Evolutionary conservation across 2,329 filamentous ascomycete species (phyloP).

Genomic region (Penicillium sp.): DNA sequence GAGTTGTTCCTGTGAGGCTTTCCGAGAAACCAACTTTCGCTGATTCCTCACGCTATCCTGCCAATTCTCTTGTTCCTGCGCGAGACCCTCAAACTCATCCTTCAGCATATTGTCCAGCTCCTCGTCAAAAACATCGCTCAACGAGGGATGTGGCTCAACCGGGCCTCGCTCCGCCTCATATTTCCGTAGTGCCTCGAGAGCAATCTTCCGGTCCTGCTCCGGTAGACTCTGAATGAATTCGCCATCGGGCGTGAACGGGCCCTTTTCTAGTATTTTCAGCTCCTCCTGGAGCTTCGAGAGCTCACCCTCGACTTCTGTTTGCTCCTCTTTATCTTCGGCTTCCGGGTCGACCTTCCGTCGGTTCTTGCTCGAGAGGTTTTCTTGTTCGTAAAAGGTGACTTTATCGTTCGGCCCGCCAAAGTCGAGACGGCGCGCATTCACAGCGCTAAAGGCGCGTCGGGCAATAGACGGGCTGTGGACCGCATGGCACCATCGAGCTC

Average conservation of each 20-base stretch:
- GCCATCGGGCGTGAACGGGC: constrained; percentile 47
- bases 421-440: constrained; percentile 32
- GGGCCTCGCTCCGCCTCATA: constrained; percentile 41
- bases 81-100: constrained; percentile 40
- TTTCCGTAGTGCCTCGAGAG: constrained; percentile 45
- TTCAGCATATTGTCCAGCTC: constrained; percentile 45
- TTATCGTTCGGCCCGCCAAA: constrained; percentile 44
- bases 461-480: constrained; percentile 35
- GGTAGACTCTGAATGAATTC: constrained; percentile 46
- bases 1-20: constrained; percentile 36
- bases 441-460: constrained; percentile 35
- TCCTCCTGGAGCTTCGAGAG: constrained; percentile 44
- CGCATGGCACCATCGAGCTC: constrained; percentile 47
- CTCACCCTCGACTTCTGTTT: constrained; percentile 39
- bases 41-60: constrained; percentile 27
- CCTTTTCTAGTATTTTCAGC: constrained; percentile 42
- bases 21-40: constrained; percentile 18
- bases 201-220: constrained; percentile 43
- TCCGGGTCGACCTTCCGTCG: constrained; percentile 42
- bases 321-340: constrained; percentile 41
- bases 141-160: constrained; percentile 23
- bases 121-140: constrained; percentile 44
- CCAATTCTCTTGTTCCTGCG: constrained; percentile 41
- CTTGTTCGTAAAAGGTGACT: constrained; percentile 48
- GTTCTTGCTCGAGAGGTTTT: constrained; percentile 37